Evolutionary conservation across 805 yeast species (phyloP), one percentile per base, ranked within the genome.

Genomic region (Kodamaea laetipori): DNA sequence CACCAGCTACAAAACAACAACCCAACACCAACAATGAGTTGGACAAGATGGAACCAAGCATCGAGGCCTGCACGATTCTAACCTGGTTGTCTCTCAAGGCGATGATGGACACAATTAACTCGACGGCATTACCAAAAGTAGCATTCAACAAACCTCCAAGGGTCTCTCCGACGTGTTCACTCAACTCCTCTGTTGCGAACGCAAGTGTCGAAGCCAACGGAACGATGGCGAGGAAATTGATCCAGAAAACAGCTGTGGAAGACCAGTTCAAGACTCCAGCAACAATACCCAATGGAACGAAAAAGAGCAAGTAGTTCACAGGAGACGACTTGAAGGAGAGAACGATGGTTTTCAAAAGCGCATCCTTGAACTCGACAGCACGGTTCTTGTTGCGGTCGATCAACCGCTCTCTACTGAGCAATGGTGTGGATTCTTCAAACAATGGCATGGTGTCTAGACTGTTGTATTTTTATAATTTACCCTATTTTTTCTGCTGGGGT

Each of bases 71-170:
- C 21, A 94, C 98, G 57, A 94, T 90, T 50, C 96, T 77, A 40
- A 94, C 81, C 66, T 94, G 97, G 53, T 88, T 86, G 34, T 86
- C 84, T 53, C 69, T 74, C 56, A 94, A 73, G 1, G 99, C 99
- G 53, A 94, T 89, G 19, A 94, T 73, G 1, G 96, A 86, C 26
- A 94, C 98, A 63, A 94, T 94, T 47, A 94, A 80, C 69, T 94
- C 99, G 16, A 94, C 97, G 2, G 98, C 98, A 63, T 94, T 94
- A 46, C 99, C 99, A 62, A 94, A 88, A 7, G 98, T 90, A 2
- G 99, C 99, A 67, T 94, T 94, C 57, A 94, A 74, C 50, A 94
- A 74, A 0, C 98, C 98, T 10, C 99, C 98, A 17, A 92, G 52
- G 7, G 97, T 90, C 57, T 89, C 86, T 47, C 98, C 97, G 25